A percentile compares a stretch with the other conserved stretches of the same genome.
These are phyloP conservation scores for Triangularia verruculosa DNA, from an alignment of 2,329 filamentous ascomycete species.

Conservation along the genomic window DNA sequence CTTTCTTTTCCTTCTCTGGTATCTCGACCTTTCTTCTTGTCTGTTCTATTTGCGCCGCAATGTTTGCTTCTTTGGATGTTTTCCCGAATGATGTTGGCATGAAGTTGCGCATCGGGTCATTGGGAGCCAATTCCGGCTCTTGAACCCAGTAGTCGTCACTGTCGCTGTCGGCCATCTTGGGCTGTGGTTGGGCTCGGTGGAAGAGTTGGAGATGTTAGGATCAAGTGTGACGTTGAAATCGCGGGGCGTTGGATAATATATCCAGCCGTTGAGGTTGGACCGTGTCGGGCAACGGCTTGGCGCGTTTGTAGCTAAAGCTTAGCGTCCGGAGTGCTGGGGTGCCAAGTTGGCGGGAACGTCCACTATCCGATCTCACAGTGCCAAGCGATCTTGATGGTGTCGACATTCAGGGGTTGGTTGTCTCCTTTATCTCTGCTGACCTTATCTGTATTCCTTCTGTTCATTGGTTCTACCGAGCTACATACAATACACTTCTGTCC, in stretches of 20 bases:
- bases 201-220: not conserved
- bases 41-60: conserved; percentile 76
- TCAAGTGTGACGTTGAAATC: conserved; percentile 6
- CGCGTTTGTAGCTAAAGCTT: conserved; percentile 5
- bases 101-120: conserved; percentile 73
- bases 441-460: not conserved
- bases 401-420: not conserved
- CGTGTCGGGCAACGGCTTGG: conserved; percentile 3
- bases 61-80: conserved; percentile 67
- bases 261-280: not conserved
- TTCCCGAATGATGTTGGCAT: conserved; percentile 85
- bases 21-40: conserved; percentile 60
- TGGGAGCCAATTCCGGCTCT: conserved; percentile 50
- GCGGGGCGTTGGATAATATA: not conserved
- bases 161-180: conserved; percentile 50
- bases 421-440: not conserved
- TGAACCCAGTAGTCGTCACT: conserved; percentile 60
- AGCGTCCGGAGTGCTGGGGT: conserved; percentile 4
- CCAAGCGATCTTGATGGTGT: not conserved
- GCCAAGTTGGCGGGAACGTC: conserved; percentile 6
- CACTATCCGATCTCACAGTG: not conserved
- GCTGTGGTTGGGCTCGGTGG: not conserved
- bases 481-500: not conserved
- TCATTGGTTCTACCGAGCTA: not conserved
- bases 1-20: conserved; percentile 32